Percentiles rank a stretch among this genome's conserved stretches.
These are phyloP conservation scores for Trichoderma lentiforme DNA, from an alignment of 2,329 filamentous ascomycete species.

Conservation along the genomic window DNA sequence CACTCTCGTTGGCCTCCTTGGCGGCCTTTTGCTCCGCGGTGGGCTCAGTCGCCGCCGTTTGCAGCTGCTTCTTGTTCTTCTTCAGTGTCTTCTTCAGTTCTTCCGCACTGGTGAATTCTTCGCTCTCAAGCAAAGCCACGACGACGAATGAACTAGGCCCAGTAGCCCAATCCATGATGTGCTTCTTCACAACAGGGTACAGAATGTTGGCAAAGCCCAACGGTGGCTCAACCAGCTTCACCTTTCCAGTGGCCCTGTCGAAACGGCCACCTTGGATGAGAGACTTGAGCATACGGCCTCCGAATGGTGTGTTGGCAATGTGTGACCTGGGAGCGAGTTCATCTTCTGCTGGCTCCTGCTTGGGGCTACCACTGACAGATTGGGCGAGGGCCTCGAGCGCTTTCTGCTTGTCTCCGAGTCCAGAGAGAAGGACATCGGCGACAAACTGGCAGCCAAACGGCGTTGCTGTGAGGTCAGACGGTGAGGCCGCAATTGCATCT, in stretches of 20 bases:
- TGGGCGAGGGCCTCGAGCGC: constrained; percentile 70
- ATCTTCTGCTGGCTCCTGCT: constrained; percentile 38
- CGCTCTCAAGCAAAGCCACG: constrained; percentile 73
- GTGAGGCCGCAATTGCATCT: constrained; percentile 65
- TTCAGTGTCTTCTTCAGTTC: constrained; percentile 68
- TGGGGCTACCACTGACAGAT: constrained; percentile 57
- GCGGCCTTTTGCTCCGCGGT: constrained; percentile 51
- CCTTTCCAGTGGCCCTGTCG: constrained; percentile 67
- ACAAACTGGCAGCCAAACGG: constrained; percentile 87
- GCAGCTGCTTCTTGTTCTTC: constrained; percentile 68
- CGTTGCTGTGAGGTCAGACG: constrained; percentile 66
- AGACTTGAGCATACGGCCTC: constrained; percentile 83
- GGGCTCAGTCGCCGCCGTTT: constrained; percentile 62
- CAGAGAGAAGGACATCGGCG: constrained; percentile 73
- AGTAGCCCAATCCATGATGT: constrained; percentile 79
- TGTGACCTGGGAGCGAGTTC: constrained; percentile 46
- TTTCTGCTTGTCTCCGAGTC: constrained; percentile 69
- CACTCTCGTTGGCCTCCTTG: constrained; percentile 46
- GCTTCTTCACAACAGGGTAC: constrained; percentile 74
- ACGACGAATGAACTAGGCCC: constrained; percentile 84
- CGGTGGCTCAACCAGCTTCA: constrained; percentile 70
- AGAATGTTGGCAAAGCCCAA: constrained; percentile 77
- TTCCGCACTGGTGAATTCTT: constrained; percentile 63
- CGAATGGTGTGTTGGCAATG: constrained; percentile 58
- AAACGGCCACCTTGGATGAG: constrained; percentile 87